A percentile compares a stretch with the other conserved stretches of the same genome.
phyloP scores from a whole-genome alignment of 805 yeast genomes.

The Ogataea trehalophila region DNA sequence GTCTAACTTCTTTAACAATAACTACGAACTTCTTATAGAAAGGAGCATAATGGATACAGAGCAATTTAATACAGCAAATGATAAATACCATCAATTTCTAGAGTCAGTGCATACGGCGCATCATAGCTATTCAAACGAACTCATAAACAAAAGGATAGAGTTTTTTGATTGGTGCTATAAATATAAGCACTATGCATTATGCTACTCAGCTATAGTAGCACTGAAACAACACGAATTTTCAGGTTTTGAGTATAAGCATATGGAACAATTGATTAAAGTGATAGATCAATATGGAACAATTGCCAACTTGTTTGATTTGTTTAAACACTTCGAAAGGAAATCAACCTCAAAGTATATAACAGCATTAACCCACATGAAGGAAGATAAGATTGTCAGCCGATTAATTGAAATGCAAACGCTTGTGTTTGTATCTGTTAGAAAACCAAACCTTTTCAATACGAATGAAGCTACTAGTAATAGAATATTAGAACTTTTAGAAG shows the following conservation, averaged over 20 bases:
- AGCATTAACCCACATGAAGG: background rate
- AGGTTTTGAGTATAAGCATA: constrained; percentile 9
- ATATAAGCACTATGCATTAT: constrained; percentile 12
- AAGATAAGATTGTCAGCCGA: background rate
- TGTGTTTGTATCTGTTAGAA: too few species aligned
- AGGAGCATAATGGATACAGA: constrained; percentile 1
- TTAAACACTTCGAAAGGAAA: constrained; percentile 9
- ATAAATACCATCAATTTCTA: background rate
- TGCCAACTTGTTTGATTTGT: constrained; percentile 13
- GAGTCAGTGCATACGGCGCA: background rate
- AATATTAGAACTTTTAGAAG: too few species aligned
- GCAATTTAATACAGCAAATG: constrained; percentile 2
- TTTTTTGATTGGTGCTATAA: constrained; percentile 20
- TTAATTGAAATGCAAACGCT: background rate
- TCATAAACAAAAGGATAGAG: constrained; percentile 10
- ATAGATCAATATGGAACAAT: constrained; percentile 21
- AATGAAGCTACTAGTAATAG: too few species aligned
- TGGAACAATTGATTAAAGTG: constrained; percentile 11
- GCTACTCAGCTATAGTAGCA: constrained; percentile 7
- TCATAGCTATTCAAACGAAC: background rate
- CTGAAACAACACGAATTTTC: constrained; percentile 8
- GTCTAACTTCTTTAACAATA: constrained; percentile 22
- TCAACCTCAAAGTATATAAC: constrained; percentile 1
- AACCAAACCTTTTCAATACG: too few species aligned
- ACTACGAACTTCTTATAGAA: constrained; percentile 17